Conservation (phyloP, 2,329 filamentous ascomycete genomes). For the Fusarium paranaense region DNA sequence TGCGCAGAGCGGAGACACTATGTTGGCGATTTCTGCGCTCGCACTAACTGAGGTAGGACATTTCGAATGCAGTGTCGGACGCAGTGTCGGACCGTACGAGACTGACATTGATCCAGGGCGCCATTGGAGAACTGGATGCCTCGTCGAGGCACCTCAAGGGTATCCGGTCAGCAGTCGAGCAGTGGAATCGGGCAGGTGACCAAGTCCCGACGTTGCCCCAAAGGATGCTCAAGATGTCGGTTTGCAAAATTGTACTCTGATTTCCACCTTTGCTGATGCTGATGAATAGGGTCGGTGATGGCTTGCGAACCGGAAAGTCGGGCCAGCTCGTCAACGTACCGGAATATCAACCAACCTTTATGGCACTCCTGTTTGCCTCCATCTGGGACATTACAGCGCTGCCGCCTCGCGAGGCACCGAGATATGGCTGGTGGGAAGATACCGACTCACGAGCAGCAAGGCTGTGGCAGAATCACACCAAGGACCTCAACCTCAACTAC, state of each 20-base stretch:
- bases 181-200: constrained; percentile 32
- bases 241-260: constrained; percentile 2
- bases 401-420: constrained; percentile 50
- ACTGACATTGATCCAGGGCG: constrained; percentile 49
- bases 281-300: constrained; percentile 53
- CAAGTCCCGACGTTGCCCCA: constrained; percentile 51
- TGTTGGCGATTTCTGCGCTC: constrained; percentile 57
- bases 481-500: constrained; percentile 51
- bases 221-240: constrained; percentile 52
- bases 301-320: constrained; percentile 53
- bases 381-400: constrained; percentile 54
- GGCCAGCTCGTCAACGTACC: constrained; percentile 55
- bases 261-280: constrained; percentile 17
- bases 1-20: constrained; percentile 55
- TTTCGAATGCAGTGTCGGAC: neutral
- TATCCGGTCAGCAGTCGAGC: constrained; percentile 46
- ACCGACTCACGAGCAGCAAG: constrained; percentile 50
- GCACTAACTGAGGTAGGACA: constrained; percentile 56
- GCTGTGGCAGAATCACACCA: constrained; percentile 52
- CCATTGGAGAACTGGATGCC: constrained; percentile 56
- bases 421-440: constrained; percentile 53
- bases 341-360: constrained; percentile 58
- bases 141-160: constrained; percentile 57
- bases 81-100: neutral
- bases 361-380: constrained; percentile 58